Evolutionary conservation across 805 yeast species (phyloP).

Genomic region (Suhomyces pyralidae): DNA sequence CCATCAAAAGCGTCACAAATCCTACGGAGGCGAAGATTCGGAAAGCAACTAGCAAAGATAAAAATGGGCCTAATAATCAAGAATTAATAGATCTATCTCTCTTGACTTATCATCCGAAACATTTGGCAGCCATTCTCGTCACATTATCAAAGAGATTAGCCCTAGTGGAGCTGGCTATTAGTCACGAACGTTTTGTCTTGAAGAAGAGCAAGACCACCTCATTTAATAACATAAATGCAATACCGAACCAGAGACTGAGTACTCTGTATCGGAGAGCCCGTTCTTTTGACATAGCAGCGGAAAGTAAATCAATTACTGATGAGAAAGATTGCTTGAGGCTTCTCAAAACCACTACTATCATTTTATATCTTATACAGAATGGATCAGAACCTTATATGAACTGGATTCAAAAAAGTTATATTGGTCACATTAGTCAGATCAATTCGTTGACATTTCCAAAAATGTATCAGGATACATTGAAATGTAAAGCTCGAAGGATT

Average conservation of each 20-base stretch:
- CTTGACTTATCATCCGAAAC: constrained; percentile 40
- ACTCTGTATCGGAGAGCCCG: not conserved
- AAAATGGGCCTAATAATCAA: constrained; percentile 54
- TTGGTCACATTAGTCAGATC: constrained; percentile 16
- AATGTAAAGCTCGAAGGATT: constrained; percentile 35
- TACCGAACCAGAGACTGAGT: not conserved
- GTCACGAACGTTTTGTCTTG: not conserved
- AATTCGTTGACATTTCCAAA: constrained; percentile 9
- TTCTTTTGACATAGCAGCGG: not conserved
- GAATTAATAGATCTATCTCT: constrained; percentile 52
- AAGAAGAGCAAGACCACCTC: not conserved
- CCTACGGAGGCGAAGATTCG: constrained; percentile 16
- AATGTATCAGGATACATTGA: constrained; percentile 28
- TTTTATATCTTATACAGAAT: constrained; percentile 49
- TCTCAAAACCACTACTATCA: constrained; percentile 51
- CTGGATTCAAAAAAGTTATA: constrained; percentile 34
- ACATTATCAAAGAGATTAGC: constrained; percentile 42
- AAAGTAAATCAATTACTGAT: not conserved
- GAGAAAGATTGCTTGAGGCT: constrained; percentile 14
- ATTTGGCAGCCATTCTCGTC: constrained; percentile 37
- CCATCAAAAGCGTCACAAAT: constrained; percentile 8
- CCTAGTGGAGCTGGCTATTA: constrained; percentile 10
- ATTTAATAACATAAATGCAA: not conserved
- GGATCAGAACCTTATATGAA: constrained; percentile 50
- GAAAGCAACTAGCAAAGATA: constrained; percentile 50